Conservation (phyloP, 73 alveolate genomes). For the Tetrahymena malaccensis region DNA sequence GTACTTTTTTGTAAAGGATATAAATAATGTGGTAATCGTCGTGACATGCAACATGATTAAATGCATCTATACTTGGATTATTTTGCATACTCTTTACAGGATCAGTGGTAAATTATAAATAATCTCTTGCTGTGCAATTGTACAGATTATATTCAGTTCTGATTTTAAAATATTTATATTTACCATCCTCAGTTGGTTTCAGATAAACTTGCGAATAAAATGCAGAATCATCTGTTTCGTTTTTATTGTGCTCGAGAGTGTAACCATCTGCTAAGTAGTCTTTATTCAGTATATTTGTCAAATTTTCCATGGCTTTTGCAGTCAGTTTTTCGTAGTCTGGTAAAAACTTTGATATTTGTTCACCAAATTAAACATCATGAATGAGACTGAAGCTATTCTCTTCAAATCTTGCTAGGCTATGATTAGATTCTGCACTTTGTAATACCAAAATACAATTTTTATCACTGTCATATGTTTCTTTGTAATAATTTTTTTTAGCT, state of each 20-base stretch:
- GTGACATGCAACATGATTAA: not conserved
- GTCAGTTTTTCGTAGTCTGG: not conserved
- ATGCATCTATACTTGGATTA: not conserved
- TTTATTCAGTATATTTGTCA: not conserved
- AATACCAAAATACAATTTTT: not conserved
- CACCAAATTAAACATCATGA: not conserved
- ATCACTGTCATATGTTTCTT: not conserved
- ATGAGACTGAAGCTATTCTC: not conserved
- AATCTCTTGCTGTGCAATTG: not conserved
- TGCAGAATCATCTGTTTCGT: not conserved
- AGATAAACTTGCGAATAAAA: not conserved
- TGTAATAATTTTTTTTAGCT: not conserved
- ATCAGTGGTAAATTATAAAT: not conserved
- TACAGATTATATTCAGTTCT: not conserved
- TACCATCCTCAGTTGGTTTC: not conserved
- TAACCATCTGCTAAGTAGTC: not conserved
- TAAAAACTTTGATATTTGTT: not conserved
- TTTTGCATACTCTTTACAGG: not conserved
- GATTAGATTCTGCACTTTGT: not conserved
- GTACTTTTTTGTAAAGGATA: not conserved
- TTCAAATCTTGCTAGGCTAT: not conserved
- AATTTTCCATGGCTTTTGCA: not conserved
- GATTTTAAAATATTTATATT: not conserved
- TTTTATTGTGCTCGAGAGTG: not conserved
- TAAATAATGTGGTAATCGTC: not conserved